Base-by-base conservation (phyloP, 768 basidiomycete species). In the Mycena leptocephala region DNA sequence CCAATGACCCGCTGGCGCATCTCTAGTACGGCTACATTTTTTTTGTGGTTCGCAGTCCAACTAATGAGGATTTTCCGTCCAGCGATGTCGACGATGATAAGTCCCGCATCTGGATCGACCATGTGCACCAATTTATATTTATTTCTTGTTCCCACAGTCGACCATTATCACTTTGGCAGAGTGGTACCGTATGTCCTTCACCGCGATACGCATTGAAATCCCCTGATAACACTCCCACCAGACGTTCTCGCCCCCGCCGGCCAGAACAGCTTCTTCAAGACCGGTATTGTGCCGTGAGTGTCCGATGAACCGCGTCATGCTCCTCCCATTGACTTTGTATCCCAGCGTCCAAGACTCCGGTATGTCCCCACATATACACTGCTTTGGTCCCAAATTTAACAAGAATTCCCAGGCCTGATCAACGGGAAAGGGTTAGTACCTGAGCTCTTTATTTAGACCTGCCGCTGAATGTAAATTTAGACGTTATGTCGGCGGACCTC, bases 401-500 rank as follows among this genome's bases (percentile, higher is more conserved):
- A 61, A 18, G 5, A 5, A 30, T 53, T 76, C 56, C 24, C 75
- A 76, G 75, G 75, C 2, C 78, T 91, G 62, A 89, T 92, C 63
- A 91, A 90, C 64, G 89, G 89, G 0, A 53, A 41, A 51, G 77
- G 77, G 74, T 75, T 0, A 28, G 76, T 77, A 13, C 83, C 82
- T 1, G 59, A 84, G 35, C 83, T 84, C 28, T 84, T 85, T 43
- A 37, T 10, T 32, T 30, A 13, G 84, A 83, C 0, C 77, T 69
- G 3, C 83, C 13, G 20, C 61, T 63, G 35, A 74, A 35, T 56
- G 5, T 24, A 13, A 33, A 53, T 82, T 82, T 61, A 85, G 85
- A 51, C 84, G 84, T 13, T 90, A 85, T 76, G n/a, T 72, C 7
- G 88, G 86, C 4, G 90, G 90, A 10, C 88, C 84, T 1, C 64